Evolutionary conservation across 352 stramenopile genomes (phyloP).

Genomic region (Phytophthora tubulina): DNA sequence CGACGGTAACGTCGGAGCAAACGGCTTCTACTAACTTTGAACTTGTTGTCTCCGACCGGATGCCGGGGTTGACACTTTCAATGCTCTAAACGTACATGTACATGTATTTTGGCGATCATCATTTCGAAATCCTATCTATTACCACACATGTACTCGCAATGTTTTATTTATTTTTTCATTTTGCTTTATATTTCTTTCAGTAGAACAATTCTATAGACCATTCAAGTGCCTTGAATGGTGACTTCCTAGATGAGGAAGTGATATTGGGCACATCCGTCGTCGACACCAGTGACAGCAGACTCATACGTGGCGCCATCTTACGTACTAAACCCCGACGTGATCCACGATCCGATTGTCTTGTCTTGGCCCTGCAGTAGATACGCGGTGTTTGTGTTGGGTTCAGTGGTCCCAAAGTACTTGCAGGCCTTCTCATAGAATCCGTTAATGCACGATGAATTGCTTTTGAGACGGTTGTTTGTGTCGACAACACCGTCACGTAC

Average conservation of each 20-base stretch:
- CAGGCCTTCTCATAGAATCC: constrained; percentile 68
- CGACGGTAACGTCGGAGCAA: too few relatives aligned
- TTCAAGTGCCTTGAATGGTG: too few relatives aligned
- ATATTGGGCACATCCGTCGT: constrained; percentile 49
- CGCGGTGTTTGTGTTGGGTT: constrained; percentile 52
- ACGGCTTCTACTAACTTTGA: too few relatives aligned
- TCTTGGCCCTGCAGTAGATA: constrained; percentile 76
- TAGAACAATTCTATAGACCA: too few relatives aligned
- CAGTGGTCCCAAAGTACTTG: constrained; percentile 50
- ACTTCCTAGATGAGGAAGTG: constrained; percentile 35
- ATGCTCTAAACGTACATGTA: too few relatives aligned
- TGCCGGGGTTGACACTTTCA: too few relatives aligned
- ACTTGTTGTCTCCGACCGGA: too few relatives aligned
- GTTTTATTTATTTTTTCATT: too few relatives aligned
- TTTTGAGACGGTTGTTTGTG: constrained; percentile 73
- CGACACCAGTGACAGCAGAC: constrained; percentile 42
- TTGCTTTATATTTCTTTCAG: too few relatives aligned
- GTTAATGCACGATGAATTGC: constrained; percentile 59
- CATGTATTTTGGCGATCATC: too few relatives aligned
- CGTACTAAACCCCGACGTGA: constrained; percentile 67
- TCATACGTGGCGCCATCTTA: constrained; percentile 61
- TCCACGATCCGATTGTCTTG: constrained; percentile 67
- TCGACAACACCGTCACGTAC: constrained; percentile 67
- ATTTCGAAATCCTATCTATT: too few relatives aligned
- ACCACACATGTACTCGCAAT: too few relatives aligned